Percentiles rank a stretch among this genome's conserved stretches.
Evolutionary conservation across 2,329 filamentous ascomycete species (phyloP).

Genomic region (Neoscytalidium dimidiatum): DNA sequence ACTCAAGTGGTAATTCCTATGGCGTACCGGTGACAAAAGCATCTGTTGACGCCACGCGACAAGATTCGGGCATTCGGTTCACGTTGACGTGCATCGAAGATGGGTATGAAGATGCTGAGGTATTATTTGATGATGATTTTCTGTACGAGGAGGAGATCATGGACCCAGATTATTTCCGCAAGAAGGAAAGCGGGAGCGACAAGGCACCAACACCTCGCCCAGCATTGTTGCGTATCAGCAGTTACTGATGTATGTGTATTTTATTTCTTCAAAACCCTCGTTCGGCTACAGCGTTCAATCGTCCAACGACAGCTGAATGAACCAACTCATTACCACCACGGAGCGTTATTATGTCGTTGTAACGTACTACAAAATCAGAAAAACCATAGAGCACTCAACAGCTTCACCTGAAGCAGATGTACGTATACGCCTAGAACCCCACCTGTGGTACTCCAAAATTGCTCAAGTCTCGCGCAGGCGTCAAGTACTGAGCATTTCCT

Average conservation of each 20-base stretch:
- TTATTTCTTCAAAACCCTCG: neutral
- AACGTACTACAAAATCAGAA: neutral
- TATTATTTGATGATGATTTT: slow-evolving; percentile 5
- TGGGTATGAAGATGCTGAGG: neutral
- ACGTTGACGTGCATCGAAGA: slow-evolving; percentile 5
- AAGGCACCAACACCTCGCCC: neutral
- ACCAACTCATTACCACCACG: neutral
- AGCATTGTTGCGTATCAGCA: neutral
- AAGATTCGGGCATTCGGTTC: neutral
- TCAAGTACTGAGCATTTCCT: slow-evolving; percentile 11
- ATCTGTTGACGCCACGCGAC: neutral
- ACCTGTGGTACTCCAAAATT: neutral
- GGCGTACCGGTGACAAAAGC: neutral
- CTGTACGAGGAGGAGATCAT: slow-evolving; percentile 4
- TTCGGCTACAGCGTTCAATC: neutral
- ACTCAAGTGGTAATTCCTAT: neutral
- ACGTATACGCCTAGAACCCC: neutral
- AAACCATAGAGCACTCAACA: too few species aligned
- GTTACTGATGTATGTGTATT: neutral
- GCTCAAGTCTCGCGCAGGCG: neutral
- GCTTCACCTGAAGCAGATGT: neutral
- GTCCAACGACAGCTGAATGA: neutral
- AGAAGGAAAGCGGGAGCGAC: neutral
- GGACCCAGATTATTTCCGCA: slow-evolving; percentile 4
- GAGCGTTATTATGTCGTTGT: neutral